Evolutionary conservation across 2,329 filamentous ascomycete genomes (phyloP), one percentile per base, ranked within the genome.

Genomic region (Pezicula carpinea): DNA sequence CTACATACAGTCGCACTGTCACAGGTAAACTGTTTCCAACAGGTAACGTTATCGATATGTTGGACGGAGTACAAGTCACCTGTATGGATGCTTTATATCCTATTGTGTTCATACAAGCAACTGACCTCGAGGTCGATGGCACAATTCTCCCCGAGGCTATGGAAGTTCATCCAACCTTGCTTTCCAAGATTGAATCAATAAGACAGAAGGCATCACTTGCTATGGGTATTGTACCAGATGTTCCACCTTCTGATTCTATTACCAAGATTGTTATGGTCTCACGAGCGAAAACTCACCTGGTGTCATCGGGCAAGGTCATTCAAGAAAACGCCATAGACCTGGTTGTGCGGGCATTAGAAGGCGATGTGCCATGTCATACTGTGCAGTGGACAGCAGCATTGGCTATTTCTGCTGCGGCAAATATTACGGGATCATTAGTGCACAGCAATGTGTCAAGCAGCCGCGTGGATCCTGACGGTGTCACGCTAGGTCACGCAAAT

Each of bases 71-170:
- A 4, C 54, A 60, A 3, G 77, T 73, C 0, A 83, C 79, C 1
- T 77, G 82, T 21, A 71, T 85, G 1, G 83, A 87, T 51, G 79
- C 79, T 1, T 76, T 76, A 1, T 85, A 85, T 54, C 83, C 83
- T 0, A 78, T 76, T 39, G 71, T 83, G 13, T 87, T 87, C 57
- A 66, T 87, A 1, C 66, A 66, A 6, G 79, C 81, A 0, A 58
- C 66, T 2, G 75, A 80, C 48, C 57, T 85, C 1, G 72, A 66
- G 4, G 64, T 79, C 2, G 62, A 72, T 15, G 70, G 72, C 3
- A 68, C 69, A 8, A 68, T 83, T 31, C 69, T 75, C 0, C 80
- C 82, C 0, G 69, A 76, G 19, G 68, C 72, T 22, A 71, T 85
- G 36, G 73, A 79, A 17, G 66, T 68, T 2, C 63, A 75, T 44